phyloP scores from a whole-genome alignment of 2,329 filamentous ascomycete genomes.

The Biscogniauxia marginata region DNA sequence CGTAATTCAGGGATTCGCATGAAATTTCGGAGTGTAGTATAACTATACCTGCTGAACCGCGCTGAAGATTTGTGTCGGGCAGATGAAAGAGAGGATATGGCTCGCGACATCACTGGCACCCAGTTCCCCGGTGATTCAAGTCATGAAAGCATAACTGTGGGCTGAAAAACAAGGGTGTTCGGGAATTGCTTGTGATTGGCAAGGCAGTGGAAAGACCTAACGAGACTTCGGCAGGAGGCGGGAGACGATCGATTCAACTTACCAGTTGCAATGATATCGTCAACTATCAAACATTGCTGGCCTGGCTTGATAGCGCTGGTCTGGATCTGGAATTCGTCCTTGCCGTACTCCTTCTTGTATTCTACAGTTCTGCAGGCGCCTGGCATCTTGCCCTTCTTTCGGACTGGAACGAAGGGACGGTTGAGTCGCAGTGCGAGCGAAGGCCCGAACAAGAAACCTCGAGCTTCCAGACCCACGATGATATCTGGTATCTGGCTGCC shows the following conservation, averaged over 20 bases:
- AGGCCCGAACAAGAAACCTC: conserved; percentile 94
- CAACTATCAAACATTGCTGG: conserved; percentile 88
- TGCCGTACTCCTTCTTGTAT: conserved; percentile 95
- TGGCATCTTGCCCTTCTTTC: conserved; percentile 94
- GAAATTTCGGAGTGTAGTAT: background rate
- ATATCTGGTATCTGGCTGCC: conserved; percentile 72
- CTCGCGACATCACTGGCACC: background rate
- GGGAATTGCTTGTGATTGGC: background rate
- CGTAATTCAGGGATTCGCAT: background rate
- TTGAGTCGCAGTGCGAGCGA: conserved; percentile 79
- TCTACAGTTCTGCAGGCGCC: conserved; percentile 81
- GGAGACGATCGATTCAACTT: conserved; percentile 38
- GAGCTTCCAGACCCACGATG: conserved; percentile 87
- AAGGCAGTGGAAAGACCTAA: background rate
- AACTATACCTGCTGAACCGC: background rate
- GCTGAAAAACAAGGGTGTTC: too few species aligned
- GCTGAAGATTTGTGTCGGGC: background rate
- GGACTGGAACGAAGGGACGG: conserved; percentile 85
- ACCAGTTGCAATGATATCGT: conserved; percentile 99
- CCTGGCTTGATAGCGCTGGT: conserved; percentile 77
- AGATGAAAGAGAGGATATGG: background rate
- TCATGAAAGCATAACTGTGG: background rate
- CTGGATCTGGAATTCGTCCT: conserved; percentile 96
- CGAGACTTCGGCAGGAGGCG: conserved; percentile 2
- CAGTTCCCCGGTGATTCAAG: background rate